Base-by-base conservation (phyloP, 495 filamentous ascomycete species). In the Lepraria neglecta region DNA sequence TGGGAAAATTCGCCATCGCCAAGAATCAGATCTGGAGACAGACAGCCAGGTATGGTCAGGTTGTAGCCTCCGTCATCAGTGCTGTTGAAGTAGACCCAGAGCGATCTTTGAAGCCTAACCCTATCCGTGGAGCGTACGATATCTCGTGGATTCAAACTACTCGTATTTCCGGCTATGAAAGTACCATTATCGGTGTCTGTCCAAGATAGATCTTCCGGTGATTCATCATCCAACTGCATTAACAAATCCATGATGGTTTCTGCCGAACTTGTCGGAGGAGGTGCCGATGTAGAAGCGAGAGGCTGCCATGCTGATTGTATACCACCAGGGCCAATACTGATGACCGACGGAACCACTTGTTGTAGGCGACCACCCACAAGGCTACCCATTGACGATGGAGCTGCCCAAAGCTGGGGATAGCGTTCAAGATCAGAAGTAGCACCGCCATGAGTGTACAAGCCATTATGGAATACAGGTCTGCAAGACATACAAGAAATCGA, bases 11-110 rank as follows among this genome's bases (percentile, higher is more conserved):
- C 47, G 28, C 2, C 24, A 50, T 50, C 47, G 11, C 24, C 47
- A 5, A 50, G 17, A 9, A 50, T 28, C 28, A 28, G 11, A 30
- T 50, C 11, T 2, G 47, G 21, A 27, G 47, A 11, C 14, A 28
- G 47, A 50, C 47, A 50, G 28, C 9, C 19, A 3, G 47, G 47
- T 14, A 50, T 30, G 9, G 47, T 50, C 3, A 50, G 47, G 28
- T 50, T 50, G 47, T 50, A 50, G 47, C 24, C 24, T 28, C 47
- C 21, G 21, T 50, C 21, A 30, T 50, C 47, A 19, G 47, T 50
- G 6, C 47, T 50, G 1, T 50, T 50, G 21, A 30, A 30, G 4
- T 21, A 50, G 21, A 50, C 47, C 11, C 28, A 27, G 24, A 50
- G 47, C 15, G 11, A 10, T 50, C 47, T 21, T 28, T 50, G 47